Base-by-base conservation (phyloP, 1,284 basidiomycete genomes). In the Fistulina hepatica region DNA sequence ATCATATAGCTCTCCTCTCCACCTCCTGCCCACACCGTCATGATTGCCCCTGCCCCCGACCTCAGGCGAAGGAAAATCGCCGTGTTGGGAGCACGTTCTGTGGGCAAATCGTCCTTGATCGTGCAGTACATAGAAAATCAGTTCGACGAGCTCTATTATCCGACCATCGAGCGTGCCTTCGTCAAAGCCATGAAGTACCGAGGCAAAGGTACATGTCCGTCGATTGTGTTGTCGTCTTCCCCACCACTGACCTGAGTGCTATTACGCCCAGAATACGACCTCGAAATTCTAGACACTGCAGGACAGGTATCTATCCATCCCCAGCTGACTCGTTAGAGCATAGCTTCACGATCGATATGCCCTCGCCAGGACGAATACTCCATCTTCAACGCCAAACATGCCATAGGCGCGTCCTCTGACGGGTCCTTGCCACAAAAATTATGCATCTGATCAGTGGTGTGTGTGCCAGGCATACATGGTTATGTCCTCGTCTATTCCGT, bases 401-500 rank as follows among this genome's bases (percentile, higher is more conserved):
- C 65, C 15, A 19, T 31, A 13, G 15, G 28, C 19, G 10, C 28
- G n/a, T n/a, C n/a, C n/a, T n/a, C n/a, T n/a, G n/a, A n/a, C n/a
- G n/a, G n/a, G n/a, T n/a, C n/a, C n/a, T n/a, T n/a, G n/a, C n/a
- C n/a, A n/a, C n/a, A n/a, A n/a, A n/a, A n/a, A n/a, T n/a, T n/a
- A n/a, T n/a, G n/a, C n/a, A n/a, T n/a, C n/a, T n/a, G n/a, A n/a
- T n/a, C n/a, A n/a, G n/a, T 9, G n/a, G n/a, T n/a, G n/a, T n/a
- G n/a, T n/a, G n/a, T n/a, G n/a, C n/a, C n/a, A n/a, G 68, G 68
- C 41, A 69, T 69, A 43, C 67, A 71, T 43, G 68, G 67, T 46
- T 71, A 67, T 49, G 60, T 71, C 44, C 58, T 71, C 41, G 94
- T 97, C 31, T 98, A 97, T 68, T 91, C 89, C 12, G 91, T 98